Percentiles rank a stretch among this genome's conserved stretches.
These are phyloP conservation scores for Scortechinia acanthostroma DNA, from an alignment of 2,329 filamentous ascomycete genomes.

Conservation along the genomic window DNA sequence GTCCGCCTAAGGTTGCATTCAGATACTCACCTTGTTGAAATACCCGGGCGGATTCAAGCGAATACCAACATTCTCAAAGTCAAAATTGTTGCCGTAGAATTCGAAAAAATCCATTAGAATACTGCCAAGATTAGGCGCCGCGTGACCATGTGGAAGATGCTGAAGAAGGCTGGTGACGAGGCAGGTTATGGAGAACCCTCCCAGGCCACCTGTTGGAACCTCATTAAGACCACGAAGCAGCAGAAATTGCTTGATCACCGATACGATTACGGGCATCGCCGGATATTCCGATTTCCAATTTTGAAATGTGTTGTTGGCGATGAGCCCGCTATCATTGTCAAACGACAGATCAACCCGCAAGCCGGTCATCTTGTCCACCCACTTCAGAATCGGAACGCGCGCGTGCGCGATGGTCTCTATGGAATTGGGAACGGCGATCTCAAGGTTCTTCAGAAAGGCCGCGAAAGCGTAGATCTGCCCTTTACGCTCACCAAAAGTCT, in stretches of 20 bases:
- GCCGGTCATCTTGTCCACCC: constrained; percentile 47
- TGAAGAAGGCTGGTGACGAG: constrained; percentile 54
- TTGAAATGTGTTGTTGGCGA: constrained; percentile 49
- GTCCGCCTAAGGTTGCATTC: constrained; percentile 7
- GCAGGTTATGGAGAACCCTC: constrained; percentile 62
- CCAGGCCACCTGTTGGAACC: constrained; percentile 53
- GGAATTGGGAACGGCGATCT: constrained; percentile 31
- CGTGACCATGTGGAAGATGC: constrained; percentile 34
- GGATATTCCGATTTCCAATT: constrained; percentile 50
- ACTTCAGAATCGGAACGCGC: constrained; percentile 62
- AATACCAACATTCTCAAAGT: constrained; percentile 41
- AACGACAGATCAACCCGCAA: constrained; percentile 62
- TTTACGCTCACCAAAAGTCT: constrained; percentile 24
- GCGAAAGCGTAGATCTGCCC: constrained; percentile 36
- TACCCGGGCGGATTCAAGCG: constrained; percentile 45
- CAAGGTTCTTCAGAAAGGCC: constrained; percentile 26
- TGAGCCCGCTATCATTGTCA: constrained; percentile 54
- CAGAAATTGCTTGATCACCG: constrained; percentile 59
- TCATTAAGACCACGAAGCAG: constrained; percentile 58
- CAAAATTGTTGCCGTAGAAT: constrained; percentile 54
- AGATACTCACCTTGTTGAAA: constrained; percentile 46
- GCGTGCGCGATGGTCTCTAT: constrained; percentile 42
- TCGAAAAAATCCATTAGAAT: constrained; percentile 56
- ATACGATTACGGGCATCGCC: constrained; percentile 50
- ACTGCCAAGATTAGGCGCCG: constrained; percentile 37